A percentile compares a stretch with the other conserved stretches of the same genome.
These are phyloP conservation scores for Amaranthus palmeri DNA, from an alignment of 148 eudicot species.

Conservation along the genomic window DNA sequence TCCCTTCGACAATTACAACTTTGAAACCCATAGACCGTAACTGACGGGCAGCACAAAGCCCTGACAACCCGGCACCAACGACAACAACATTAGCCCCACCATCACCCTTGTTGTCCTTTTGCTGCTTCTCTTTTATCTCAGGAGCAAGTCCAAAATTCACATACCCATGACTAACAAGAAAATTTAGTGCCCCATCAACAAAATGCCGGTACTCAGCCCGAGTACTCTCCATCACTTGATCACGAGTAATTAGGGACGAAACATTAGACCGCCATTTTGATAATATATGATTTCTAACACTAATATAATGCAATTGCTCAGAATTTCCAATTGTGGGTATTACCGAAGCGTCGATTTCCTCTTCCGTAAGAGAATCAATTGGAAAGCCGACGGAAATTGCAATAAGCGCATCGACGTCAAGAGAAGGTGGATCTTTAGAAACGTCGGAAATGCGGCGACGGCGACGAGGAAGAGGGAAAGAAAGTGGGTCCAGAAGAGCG, in stretches of 20 bases:
- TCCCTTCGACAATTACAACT: constrained; percentile 74
- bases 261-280: constrained; percentile 78
- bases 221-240: constrained; percentile 42
- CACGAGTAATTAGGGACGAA: constrained; percentile 41
- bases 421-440: constrained; percentile 26
- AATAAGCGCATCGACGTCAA: constrained; percentile 70
- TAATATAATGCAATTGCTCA: constrained; percentile 57
- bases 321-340: constrained; percentile 41
- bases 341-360: constrained; percentile 71
- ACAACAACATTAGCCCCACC: constrained; percentile 47
- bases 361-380: constrained; percentile 75
- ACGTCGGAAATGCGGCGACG: constrained; percentile 46
- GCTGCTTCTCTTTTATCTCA: constrained; percentile 28
- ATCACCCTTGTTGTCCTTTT: neutral
- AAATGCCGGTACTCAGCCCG: constrained; percentile 42
- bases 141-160: constrained; percentile 81
- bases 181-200: constrained; percentile 53
- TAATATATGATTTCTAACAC: constrained; percentile 69
- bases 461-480: constrained; percentile 39
- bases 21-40: constrained; percentile 69
- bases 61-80: constrained; percentile 80
- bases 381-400: constrained; percentile 95
- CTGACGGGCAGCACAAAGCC: constrained; percentile 75
- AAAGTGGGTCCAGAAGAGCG: constrained; percentile 9
- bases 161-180: constrained; percentile 68